These are phyloP conservation scores for Zychaea mexicana DNA, from an alignment of 371 early-diverging fungal species.

Conservation along the genomic window DNA sequence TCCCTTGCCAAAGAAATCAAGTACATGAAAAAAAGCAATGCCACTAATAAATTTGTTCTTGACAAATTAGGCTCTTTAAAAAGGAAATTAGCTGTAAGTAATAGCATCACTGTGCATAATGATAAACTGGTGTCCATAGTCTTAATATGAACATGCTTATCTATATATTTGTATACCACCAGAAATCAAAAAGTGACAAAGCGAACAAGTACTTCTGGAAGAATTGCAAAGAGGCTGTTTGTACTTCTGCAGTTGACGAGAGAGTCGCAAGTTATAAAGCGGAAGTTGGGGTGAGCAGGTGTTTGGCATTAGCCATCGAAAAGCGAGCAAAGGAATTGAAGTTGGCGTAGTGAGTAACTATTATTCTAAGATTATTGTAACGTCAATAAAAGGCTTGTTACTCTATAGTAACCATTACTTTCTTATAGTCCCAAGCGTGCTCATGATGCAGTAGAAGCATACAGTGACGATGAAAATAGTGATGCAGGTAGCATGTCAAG, in stretches of 20 bases:
- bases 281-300: not conserved
- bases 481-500: not conserved
- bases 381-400: not conserved
- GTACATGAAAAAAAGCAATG: not conserved
- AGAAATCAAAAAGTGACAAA: not conserved
- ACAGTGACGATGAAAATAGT: not conserved
- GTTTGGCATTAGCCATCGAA: not conserved
- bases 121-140: too few species aligned
- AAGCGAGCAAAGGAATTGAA: not conserved
- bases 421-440: not conserved
- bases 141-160: too few species aligned
- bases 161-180: too few species aligned
- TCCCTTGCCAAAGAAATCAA: not conserved
- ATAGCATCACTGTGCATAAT: not conserved
- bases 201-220: not conserved
- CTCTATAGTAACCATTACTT: too few species aligned
- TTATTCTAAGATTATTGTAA: constrained; percentile 3
- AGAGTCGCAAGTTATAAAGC: not conserved
- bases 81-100: not conserved
- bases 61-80: not conserved
- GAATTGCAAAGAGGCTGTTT: too few species aligned
- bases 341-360: not conserved
- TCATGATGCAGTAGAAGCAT: not conserved
- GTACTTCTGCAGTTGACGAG: not conserved
- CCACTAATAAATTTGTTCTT: not conserved